Evolutionary conservation across 2,329 filamentous ascomycete genomes (phyloP).

Genomic region (Dactylellina haptotyla): DNA sequence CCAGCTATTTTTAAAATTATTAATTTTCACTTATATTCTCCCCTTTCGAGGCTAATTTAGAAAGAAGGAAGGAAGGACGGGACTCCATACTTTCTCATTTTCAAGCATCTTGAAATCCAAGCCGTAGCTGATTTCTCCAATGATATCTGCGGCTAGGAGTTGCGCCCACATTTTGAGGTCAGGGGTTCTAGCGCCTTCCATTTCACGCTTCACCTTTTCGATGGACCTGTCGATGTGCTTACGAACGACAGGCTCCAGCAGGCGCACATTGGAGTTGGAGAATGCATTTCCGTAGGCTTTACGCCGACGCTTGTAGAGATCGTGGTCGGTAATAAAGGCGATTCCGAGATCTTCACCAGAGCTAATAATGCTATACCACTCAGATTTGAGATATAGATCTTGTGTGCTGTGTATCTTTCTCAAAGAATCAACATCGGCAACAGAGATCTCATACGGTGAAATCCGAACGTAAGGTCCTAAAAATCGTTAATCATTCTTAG

Average conservation of each 20-base stretch:
- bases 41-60: not conserved
- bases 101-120: slow-evolving; percentile 16
- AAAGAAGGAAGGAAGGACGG: not conserved
- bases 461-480: slow-evolving; percentile 27
- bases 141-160: slow-evolving; percentile 6
- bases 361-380: not conserved
- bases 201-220: not conserved
- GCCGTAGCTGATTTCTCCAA: slow-evolving; percentile 22
- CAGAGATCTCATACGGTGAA: slow-evolving; percentile 3
- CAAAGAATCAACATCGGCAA: slow-evolving; percentile 4
- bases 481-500: not conserved
- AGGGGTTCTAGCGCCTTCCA: not conserved
- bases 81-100: slow-evolving; percentile 7
- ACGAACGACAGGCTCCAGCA: slow-evolving; percentile 23
- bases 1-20: not conserved
- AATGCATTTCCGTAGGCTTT: slow-evolving; percentile 9
- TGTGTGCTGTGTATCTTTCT: slow-evolving; percentile 5
- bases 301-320: slow-evolving; percentile 4
- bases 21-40: not conserved
- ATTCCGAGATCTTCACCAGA: not conserved
- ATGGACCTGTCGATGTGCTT: slow-evolving; percentile 5
- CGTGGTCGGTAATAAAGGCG: not conserved
- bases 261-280: slow-evolving; percentile 14
- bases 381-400: slow-evolving; percentile 1
- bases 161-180: not conserved